Conservation (phyloP, 2,329 filamentous ascomycete genomes). For the Hypoxylon rubiginosum region DNA sequence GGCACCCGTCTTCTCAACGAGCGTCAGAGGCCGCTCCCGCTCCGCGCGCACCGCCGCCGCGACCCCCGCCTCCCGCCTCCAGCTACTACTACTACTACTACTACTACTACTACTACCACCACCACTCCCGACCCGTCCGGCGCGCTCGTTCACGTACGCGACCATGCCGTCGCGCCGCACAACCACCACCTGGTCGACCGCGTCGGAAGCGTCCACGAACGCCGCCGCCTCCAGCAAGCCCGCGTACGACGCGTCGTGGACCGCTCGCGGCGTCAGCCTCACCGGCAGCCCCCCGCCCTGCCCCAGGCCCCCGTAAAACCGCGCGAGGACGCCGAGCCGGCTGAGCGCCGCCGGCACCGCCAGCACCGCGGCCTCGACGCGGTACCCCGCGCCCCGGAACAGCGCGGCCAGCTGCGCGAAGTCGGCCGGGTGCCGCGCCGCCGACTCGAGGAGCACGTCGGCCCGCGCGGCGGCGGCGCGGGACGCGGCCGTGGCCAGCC, state of each 20-base stretch:
- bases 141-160: slow-evolving; percentile 47
- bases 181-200: slow-evolving; percentile 55
- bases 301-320: slow-evolving; percentile 55
- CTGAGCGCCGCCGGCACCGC: slow-evolving; percentile 60
- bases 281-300: slow-evolving; percentile 56
- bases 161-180: slow-evolving; percentile 57
- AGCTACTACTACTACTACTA: background rate
- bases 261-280: slow-evolving; percentile 58
- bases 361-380: slow-evolving; percentile 57
- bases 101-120: too few relatives aligned
- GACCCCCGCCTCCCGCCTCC: slow-evolving; percentile 31
- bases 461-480: slow-evolving; percentile 51
- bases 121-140: too few relatives aligned
- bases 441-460: slow-evolving; percentile 61
- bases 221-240: slow-evolving; percentile 56
- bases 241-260: slow-evolving; percentile 62
- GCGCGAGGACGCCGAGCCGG: slow-evolving; percentile 58
- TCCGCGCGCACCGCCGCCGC: slow-evolving; percentile 47
- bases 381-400: slow-evolving; percentile 55
- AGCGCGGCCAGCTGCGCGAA: slow-evolving; percentile 54
- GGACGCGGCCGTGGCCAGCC: slow-evolving; percentile 58
- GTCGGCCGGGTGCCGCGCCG: slow-evolving; percentile 60
- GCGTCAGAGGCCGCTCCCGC: slow-evolving; percentile 48
- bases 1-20: slow-evolving; percentile 45
- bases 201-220: slow-evolving; percentile 53